Evolutionary conservation across 495 filamentous ascomycete genomes (phyloP).

Genomic region (Glutinoglossum americanum): DNA sequence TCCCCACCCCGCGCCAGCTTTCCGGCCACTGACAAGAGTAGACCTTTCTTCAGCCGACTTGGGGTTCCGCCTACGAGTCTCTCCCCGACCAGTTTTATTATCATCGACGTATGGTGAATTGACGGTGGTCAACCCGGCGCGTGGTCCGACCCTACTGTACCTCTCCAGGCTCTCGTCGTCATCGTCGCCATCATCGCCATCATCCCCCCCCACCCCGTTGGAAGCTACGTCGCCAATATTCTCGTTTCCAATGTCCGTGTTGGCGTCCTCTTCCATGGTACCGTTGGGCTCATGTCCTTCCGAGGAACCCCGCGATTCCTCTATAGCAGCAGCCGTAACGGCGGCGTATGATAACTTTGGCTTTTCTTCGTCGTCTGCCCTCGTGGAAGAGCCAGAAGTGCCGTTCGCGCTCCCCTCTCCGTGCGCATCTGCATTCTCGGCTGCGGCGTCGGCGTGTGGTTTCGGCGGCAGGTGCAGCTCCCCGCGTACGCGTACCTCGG

Average conservation of each 20-base stretch:
- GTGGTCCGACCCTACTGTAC: too few relatives aligned
- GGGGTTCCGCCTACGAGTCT: background rate
- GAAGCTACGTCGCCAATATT: constrained; percentile 5
- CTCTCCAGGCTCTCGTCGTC: background rate
- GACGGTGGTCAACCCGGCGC: background rate
- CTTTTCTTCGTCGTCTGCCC: background rate
- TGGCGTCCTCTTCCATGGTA: background rate
- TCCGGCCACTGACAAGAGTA: constrained; percentile 13
- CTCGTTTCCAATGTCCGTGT: background rate
- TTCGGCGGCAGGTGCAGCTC: constrained; percentile 13
- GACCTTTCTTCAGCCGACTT: constrained; percentile 7
- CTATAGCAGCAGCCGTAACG: too few relatives aligned
- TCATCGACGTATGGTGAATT: background rate
- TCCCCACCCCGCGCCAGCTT: constrained; percentile 15
- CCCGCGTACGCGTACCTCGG: constrained; percentile 10
- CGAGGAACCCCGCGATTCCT: too few relatives aligned
- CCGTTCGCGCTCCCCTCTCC: background rate
- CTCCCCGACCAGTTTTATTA: background rate
- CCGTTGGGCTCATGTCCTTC: background rate
- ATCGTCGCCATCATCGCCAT: background rate
- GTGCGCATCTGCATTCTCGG: constrained; percentile 2
- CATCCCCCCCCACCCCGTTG: constrained; percentile 4
- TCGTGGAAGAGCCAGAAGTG: background rate
- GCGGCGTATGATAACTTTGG: too few relatives aligned
- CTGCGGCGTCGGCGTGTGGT: constrained; percentile 14